phyloP scores from a whole-genome alignment of 106 monocot genomes.

The Dioscorea dumetorum region DNA sequence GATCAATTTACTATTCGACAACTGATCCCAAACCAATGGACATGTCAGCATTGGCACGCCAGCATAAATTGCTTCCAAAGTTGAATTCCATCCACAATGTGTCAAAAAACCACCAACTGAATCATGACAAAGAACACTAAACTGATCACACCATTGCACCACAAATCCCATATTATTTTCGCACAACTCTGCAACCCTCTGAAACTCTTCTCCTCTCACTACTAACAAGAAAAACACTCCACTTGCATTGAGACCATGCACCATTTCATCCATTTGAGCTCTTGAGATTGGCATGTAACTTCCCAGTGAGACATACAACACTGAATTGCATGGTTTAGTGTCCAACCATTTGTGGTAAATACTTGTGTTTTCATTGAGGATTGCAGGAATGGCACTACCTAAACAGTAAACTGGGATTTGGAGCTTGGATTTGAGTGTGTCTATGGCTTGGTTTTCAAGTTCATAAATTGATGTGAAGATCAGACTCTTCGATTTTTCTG shows the following conservation, averaged over 20 bases:
- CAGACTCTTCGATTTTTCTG: not conserved
- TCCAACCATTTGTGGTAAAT: slow-evolving; percentile 9
- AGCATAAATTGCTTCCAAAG: slow-evolving; percentile 28
- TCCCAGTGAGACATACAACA: slow-evolving; percentile 43
- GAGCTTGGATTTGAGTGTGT: slow-evolving; percentile 10
- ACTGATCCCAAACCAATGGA: slow-evolving; percentile 54
- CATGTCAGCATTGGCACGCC: slow-evolving; percentile 56
- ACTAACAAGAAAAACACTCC: slow-evolving; percentile 37
- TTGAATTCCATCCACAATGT: slow-evolving; percentile 82
- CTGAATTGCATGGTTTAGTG: slow-evolving; percentile 4
- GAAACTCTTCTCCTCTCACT: slow-evolving; percentile 17
- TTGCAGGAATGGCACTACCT: slow-evolving; percentile 16
- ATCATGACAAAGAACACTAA: slow-evolving; percentile 42
- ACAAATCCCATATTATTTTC: slow-evolving; percentile 23
- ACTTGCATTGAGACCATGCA: slow-evolving; percentile 25
- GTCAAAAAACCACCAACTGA: slow-evolving; percentile 63
- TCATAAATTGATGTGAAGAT: slow-evolving; percentile 15
- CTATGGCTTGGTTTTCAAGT: slow-evolving; percentile 13
- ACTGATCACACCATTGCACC: slow-evolving; percentile 58
- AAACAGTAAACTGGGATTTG: slow-evolving; percentile 12
- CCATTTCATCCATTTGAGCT: slow-evolving; percentile 48
- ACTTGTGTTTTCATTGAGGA: not conserved
- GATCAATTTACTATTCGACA: slow-evolving; percentile 20
- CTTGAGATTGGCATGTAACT: slow-evolving; percentile 50
- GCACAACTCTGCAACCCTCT: slow-evolving; percentile 15